phyloP scores from a whole-genome alignment of 257 asterid genomes.

The Solanum gracilifrons region DNA sequence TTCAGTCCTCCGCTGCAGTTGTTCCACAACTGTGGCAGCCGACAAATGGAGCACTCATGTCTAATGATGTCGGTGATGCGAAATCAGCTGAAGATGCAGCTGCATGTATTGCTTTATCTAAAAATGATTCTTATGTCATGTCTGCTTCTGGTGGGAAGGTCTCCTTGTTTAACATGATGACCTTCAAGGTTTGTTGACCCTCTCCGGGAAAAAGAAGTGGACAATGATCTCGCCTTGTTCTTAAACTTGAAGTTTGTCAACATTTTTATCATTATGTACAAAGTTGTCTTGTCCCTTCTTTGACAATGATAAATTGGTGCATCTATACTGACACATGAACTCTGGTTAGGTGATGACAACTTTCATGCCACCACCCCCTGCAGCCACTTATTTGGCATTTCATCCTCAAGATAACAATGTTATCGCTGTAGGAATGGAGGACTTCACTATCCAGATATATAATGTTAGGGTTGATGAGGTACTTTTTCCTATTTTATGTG shows the following conservation, averaged over 20 bases:
- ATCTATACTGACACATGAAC: not conserved
- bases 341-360: conserved; percentile 87
- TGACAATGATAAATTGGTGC: not conserved
- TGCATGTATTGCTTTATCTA: conserved; percentile 87
- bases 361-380: conserved; percentile 99
- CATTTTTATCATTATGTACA: not conserved
- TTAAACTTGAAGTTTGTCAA: not conserved
- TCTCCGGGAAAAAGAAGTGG: not conserved
- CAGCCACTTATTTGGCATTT: conserved; percentile 85
- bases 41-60: conserved; percentile 66
- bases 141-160: conserved; percentile 98
- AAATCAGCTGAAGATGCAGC: conserved; percentile 75
- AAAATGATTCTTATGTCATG: conserved; percentile 97
- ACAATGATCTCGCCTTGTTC: not conserved
- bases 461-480: conserved; percentile 96
- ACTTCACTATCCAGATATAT: conserved; percentile 76
- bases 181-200: conserved; percentile 57
- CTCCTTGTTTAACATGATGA: conserved; percentile 97
- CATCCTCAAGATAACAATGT: conserved; percentile 93
- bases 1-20: conserved; percentile 73
- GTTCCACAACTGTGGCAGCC: conserved; percentile 96
- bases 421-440: conserved; percentile 93
- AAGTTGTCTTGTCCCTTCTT: not conserved
- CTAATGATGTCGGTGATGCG: conserved; percentile 64
- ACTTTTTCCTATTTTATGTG: not conserved